Conservation (phyloP, 306 rosid genomes). For the Cucumis melo region DNA sequence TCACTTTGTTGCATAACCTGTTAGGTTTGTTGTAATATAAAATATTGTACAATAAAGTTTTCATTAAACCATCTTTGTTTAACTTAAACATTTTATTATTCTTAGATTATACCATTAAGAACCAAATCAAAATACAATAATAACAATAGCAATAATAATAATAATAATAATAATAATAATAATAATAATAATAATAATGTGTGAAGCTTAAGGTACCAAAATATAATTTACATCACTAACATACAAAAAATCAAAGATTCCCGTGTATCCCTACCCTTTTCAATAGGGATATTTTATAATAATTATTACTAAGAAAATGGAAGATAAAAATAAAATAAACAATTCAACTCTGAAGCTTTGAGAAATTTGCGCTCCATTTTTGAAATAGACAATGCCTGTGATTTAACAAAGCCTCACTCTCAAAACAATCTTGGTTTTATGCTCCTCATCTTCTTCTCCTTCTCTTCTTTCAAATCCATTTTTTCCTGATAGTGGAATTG, state of each 20-base stretch:
- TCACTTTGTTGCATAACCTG: background rate
- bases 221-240: background rate
- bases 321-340: background rate
- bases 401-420: background rate
- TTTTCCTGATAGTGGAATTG: background rate
- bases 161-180: too few relatives aligned
- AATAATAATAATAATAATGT: background rate
- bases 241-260: background rate
- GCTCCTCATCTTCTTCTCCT: background rate
- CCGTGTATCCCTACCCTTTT: background rate
- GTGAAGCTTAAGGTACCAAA: background rate
- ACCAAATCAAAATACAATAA: background rate
- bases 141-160: background rate
- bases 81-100: background rate
- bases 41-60: background rate
- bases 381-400: background rate
- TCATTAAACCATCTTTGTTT: background rate
- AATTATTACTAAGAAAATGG: background rate
- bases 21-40: background rate
- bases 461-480: background rate
- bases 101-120: background rate
- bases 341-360: background rate
- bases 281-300: background rate
- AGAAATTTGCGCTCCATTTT: background rate
- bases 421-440: background rate